A percentile compares a stretch with the other conserved stretches of the same genome.
Evolutionary conservation across 306 rosid species (phyloP).

Genomic region (Prunus fruticosa): DNA sequence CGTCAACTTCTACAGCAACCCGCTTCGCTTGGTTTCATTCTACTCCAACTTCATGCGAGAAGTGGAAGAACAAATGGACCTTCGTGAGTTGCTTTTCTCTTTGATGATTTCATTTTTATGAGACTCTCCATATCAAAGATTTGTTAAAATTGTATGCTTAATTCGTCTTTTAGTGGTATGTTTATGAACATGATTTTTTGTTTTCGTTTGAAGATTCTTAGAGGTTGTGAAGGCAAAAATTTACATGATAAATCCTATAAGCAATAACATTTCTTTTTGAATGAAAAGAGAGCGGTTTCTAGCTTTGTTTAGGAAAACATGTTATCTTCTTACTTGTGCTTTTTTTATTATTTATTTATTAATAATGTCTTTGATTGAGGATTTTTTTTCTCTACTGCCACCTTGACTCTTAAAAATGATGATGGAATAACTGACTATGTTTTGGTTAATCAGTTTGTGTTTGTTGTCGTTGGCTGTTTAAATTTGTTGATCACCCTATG

Average conservation of each 20-base stretch:
- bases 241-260: neutral
- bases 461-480: neutral
- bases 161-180: too few species aligned
- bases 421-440: neutral
- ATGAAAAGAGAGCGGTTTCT: too few species aligned
- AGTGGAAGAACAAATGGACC: constrained; percentile 47
- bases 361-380: neutral
- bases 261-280: neutral
- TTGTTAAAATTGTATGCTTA: too few species aligned
- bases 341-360: too few species aligned
- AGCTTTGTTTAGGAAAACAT: too few species aligned
- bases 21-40: constrained; percentile 58
- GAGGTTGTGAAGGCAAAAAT: neutral
- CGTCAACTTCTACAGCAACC: constrained; percentile 18
- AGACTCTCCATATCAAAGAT: too few species aligned
- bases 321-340: too few species aligned
- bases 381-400: neutral
- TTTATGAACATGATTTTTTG: too few species aligned
- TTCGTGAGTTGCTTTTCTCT: constrained; percentile 40
- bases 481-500: neutral
- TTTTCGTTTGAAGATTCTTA: too few species aligned
- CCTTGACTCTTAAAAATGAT: neutral
- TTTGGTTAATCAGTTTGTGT: neutral
- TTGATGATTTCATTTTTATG: neutral
- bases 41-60: constrained; percentile 47